Conservation (phyloP, 495 filamentous ascomycete genomes). For the Acidomyces sp. region DNA sequence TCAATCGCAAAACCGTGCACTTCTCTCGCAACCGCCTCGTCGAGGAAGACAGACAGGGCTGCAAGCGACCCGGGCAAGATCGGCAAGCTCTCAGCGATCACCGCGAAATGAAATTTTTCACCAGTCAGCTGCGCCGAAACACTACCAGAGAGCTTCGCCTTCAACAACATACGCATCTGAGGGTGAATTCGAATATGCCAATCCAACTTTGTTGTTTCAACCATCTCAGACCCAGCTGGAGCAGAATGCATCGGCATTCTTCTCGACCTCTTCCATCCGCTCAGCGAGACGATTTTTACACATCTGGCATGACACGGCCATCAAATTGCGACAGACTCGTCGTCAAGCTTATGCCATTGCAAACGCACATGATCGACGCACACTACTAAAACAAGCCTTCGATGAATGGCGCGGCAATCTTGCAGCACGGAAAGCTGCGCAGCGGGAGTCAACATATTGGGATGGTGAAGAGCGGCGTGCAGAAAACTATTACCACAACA, state of each 20-base stretch:
- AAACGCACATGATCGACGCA: constrained; percentile 37
- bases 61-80: constrained; percentile 6
- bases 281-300: constrained; percentile 37
- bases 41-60: constrained; percentile 20
- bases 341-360: constrained; percentile 39
- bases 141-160: constrained; percentile 2
- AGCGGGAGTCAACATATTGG: no score
- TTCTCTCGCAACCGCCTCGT: constrained; percentile 7
- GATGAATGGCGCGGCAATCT: constrained; percentile 44
- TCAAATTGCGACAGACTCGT: constrained; percentile 33
- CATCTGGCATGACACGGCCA: constrained; percentile 39
- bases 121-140: constrained; percentile 1
- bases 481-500: neutral
- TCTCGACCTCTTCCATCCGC: constrained; percentile 38
- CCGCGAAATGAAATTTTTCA: neutral
- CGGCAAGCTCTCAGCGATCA: constrained; percentile 6
- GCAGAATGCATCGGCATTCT: constrained; percentile 47
- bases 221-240: constrained; percentile 45
- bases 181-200: neutral
- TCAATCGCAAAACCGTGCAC: neutral
- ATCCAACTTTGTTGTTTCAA: constrained; percentile 32
- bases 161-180: constrained; percentile 12
- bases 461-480: no score
- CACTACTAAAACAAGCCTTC: constrained; percentile 42
- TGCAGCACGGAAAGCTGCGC: constrained; percentile 35